Evolutionary conservation across 345 rosid species (phyloP).

Genomic region (Eucalyptus leucophloia): DNA sequence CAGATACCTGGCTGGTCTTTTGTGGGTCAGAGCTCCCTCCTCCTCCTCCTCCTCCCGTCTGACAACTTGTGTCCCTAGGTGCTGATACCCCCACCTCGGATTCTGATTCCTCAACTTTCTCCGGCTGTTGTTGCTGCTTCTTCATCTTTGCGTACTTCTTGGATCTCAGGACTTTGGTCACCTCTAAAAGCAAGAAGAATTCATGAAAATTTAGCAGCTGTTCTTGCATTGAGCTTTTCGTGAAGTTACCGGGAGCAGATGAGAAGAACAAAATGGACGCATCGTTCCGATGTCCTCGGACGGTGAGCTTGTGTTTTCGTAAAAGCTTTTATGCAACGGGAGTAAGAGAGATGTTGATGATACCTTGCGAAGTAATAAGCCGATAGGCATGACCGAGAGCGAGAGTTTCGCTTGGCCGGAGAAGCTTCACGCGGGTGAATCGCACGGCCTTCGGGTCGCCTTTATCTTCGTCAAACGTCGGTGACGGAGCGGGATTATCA

Average conservation of each 20-base stretch:
- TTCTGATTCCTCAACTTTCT: conserved; percentile 17
- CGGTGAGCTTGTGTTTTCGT: neutral
- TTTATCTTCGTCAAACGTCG: neutral
- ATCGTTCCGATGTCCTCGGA: neutral
- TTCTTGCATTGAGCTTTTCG: neutral
- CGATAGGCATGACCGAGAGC: conserved; percentile 92
- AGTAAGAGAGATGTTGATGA: neutral
- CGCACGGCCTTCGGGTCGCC: conserved; percentile 16
- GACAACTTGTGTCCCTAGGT: neutral
- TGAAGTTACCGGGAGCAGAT: neutral
- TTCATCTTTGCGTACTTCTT: conserved; percentile 69
- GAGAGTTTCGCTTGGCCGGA: conserved; percentile 71
- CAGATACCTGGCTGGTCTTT: neutral
- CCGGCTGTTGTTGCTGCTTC: conserved; percentile 42
- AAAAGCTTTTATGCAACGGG: neutral
- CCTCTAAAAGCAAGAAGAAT: conserved; percentile 27
- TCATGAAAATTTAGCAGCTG: neutral
- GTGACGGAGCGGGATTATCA: conserved; percentile 72
- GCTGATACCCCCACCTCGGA: conserved; percentile 6
- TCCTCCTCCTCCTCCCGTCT: neutral
- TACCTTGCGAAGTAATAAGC: conserved; percentile 92
- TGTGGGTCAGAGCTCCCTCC: neutral
- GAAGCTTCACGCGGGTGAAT: conserved; percentile 88
- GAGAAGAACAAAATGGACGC: neutral
- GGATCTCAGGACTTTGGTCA: conserved; percentile 69